A percentile compares a stretch with the other conserved stretches of the same genome.
These are phyloP conservation scores for Aspergillus tanneri DNA, from an alignment of 2,329 filamentous ascomycete species.

Conservation along the genomic window DNA sequence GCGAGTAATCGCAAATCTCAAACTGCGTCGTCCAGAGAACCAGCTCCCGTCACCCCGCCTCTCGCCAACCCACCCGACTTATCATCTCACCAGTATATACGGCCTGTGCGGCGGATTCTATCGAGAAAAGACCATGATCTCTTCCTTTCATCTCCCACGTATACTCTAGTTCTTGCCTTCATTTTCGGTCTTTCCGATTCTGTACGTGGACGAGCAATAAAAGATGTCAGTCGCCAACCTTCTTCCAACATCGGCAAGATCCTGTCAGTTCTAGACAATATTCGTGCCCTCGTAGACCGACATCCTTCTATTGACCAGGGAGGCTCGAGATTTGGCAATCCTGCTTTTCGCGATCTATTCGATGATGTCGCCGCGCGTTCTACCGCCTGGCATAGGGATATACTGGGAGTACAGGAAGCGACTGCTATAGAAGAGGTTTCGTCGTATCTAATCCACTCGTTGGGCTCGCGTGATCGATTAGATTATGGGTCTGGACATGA, in stretches of 20 bases:
- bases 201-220: slow-evolving; percentile 55
- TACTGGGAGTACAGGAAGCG: slow-evolving; percentile 38
- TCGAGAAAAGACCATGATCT: slow-evolving; percentile 75
- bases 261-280: slow-evolving; percentile 66
- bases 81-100: slow-evolving; percentile 60
- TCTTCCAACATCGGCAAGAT: slow-evolving; percentile 63
- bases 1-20: slow-evolving; percentile 36
- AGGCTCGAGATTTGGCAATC: slow-evolving; percentile 92
- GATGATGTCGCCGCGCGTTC: slow-evolving; percentile 49
- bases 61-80: slow-evolving; percentile 67
- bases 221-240: slow-evolving; percentile 38
- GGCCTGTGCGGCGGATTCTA: slow-evolving; percentile 76
- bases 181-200: slow-evolving; percentile 83
- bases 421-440: slow-evolving; percentile 68
- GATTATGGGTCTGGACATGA: slow-evolving; percentile 98
- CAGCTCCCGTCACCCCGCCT: slow-evolving; percentile 72
- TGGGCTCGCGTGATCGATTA: slow-evolving; percentile 82
- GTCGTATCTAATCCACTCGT: slow-evolving; percentile 76
- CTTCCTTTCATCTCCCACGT: slow-evolving; percentile 75
- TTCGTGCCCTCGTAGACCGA: slow-evolving; percentile 63
- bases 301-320: slow-evolving; percentile 82
- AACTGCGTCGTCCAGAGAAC: slow-evolving; percentile 39
- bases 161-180: slow-evolving; percentile 75
- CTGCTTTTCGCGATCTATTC: slow-evolving; percentile 79
- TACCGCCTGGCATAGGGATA: slow-evolving; percentile 42